These are phyloP conservation scores for Zymoseptoria pseudotritici DNA, from an alignment of 2,329 filamentous ascomycete species.

Conservation along the genomic window DNA sequence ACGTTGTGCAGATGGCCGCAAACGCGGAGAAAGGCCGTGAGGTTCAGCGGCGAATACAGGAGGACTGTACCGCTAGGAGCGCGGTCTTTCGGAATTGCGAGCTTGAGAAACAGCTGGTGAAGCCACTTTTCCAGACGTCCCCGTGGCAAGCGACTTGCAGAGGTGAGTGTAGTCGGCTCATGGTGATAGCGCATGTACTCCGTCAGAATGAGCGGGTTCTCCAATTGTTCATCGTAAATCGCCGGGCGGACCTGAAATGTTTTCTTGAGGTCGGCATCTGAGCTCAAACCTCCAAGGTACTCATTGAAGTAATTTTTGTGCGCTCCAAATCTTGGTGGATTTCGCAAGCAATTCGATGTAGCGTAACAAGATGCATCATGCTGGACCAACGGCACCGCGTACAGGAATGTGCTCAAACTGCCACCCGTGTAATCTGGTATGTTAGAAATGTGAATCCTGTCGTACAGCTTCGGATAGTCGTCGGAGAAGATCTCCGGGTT, in stretches of 20 bases:
- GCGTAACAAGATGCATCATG: conserved; percentile 3
- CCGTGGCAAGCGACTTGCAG: conserved; percentile 1
- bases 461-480: conserved; percentile 3
- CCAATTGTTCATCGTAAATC: neutral
- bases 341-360: conserved; percentile 4
- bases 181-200: conserved; percentile 2
- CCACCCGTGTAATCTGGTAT: conserved; percentile 10
- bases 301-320: conserved; percentile 6
- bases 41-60: conserved; percentile 14
- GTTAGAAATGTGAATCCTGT: conserved; percentile 10
- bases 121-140: conserved; percentile 4
- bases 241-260: conserved; percentile 4
- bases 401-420: conserved; percentile 4
- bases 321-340: conserved; percentile 3
- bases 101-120: conserved; percentile 9
- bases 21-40: conserved; percentile 11
- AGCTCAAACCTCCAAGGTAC: conserved; percentile 3
- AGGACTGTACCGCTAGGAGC: neutral
- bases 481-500: neutral
- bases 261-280: conserved; percentile 2
- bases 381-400: conserved; percentile 4
- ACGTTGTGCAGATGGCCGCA: conserved; percentile 8
- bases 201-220: neutral
- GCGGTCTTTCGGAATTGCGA: conserved; percentile 4
- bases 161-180: neutral